Base-by-base conservation (phyloP, 345 rosid genomes). In the Lepidium sativum region DNA sequence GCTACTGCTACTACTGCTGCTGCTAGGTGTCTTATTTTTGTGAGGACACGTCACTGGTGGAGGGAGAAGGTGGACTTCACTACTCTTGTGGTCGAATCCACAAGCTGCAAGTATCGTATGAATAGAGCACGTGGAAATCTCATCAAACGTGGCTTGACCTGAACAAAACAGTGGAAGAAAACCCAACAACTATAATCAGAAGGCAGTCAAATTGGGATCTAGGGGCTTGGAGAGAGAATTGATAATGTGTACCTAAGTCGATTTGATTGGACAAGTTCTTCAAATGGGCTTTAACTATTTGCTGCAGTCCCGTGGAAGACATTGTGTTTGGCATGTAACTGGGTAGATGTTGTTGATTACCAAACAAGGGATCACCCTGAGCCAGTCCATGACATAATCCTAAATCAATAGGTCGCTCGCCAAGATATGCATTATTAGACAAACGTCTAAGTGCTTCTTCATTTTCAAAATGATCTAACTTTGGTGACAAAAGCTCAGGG, bases 21-120 rank as follows among this genome's bases (percentile, higher is more conserved):
- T 32, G 60, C 70, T 65, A 77, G 32, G 74, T 73, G 21, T 55
- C 64, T 45, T 80, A 58, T 76, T 82, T 0, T 68, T 14, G 33
- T 94, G 99, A 16, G 63, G 32, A 79, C 99, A 94, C 15, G 45
- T 71, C 5, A 73, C 76, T 31, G 88, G 84, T 3, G 80, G 82
- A 3, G 84, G 84, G 65, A 83, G 74, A 7, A 59, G 12, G 14
- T 78, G 84, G 60, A 78, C 88, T 80, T 90, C 89, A 8, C 79
- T 81, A 64, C 82, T 79, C 77, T 73, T 72, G 50, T 86, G 96
- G 43, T 89, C 94, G 2, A 83, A 81, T 42, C 96, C 97, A 67
- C 98, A 89, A 16, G 91, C 88, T 50, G 97, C 96, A 73, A 92
- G 70, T 62, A 89, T 69, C 21, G 94, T 84, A 70, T 89, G 94